phyloP scores from a whole-genome alignment of 2,329 filamentous ascomycete species.

The Neonectria hederae region DNA sequence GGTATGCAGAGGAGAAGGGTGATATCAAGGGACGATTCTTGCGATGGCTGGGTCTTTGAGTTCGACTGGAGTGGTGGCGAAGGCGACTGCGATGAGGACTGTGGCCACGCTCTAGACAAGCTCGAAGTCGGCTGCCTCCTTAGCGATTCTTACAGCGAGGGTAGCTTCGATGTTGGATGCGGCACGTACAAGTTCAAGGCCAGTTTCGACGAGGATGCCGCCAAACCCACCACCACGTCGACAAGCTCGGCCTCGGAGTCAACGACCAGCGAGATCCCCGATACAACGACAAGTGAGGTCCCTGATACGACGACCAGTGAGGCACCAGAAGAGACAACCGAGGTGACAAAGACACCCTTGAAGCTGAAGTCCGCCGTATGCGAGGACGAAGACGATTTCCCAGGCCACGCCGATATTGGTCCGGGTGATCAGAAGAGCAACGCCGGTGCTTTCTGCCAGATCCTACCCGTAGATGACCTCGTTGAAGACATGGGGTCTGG shows the following conservation, averaged over 20 bases:
- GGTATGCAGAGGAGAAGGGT: not conserved
- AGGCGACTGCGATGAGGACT: not conserved
- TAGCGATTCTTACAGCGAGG: not conserved
- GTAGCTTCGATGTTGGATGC: conserved; percentile 7
- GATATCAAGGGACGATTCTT: not conserved
- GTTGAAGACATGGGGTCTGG: not conserved
- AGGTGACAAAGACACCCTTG: not conserved
- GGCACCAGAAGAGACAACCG: not conserved
- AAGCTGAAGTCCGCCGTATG: not conserved
- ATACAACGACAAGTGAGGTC: not conserved
- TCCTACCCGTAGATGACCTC: not conserved
- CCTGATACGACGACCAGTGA: not conserved
- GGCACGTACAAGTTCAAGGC: conserved; percentile 5
- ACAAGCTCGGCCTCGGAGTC: not conserved
- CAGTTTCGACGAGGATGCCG: not conserved
- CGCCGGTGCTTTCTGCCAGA: not conserved
- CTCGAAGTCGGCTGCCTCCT: not conserved
- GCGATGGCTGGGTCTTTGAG: not conserved
- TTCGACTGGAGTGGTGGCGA: not conserved
- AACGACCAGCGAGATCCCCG: not conserved
- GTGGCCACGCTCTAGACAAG: not conserved
- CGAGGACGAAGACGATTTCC: conserved; percentile 2
- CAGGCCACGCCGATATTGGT: conserved; percentile 5
- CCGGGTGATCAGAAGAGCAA: not conserved
- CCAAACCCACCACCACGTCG: not conserved